phyloP scores from a whole-genome alignment of 2,329 filamentous ascomycete genomes.

The Colletotrichum cereale region DNA sequence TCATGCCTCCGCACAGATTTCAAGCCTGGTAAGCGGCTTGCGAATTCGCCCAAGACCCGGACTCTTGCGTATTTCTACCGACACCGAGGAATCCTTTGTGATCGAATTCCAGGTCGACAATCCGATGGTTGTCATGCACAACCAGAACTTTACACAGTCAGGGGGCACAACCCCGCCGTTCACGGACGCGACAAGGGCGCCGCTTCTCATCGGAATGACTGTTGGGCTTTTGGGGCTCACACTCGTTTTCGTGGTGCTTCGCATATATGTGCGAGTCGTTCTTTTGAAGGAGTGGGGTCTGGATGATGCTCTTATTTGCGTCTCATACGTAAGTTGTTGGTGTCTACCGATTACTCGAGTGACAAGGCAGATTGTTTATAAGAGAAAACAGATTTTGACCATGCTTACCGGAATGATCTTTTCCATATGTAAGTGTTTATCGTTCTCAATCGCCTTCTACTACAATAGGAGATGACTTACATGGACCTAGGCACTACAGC shows the following conservation, averaged over 20 bases:
- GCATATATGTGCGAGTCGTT: constrained; percentile 17
- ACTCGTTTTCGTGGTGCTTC: constrained; percentile 15
- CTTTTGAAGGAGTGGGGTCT: constrained; percentile 31
- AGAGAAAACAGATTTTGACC: background rate
- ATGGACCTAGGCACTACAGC: constrained; percentile 10
- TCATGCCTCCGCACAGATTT: no score
- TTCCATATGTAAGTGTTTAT: constrained; percentile 5
- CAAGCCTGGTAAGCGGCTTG: no score
- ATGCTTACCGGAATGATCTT: constrained; percentile 15
- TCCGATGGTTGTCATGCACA: no score
- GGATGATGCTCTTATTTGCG: constrained; percentile 20
- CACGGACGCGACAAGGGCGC: constrained; percentile 7
- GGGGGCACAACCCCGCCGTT: no score
- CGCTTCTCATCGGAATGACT: constrained; percentile 13
- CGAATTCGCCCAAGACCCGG: no score
- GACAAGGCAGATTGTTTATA: background rate
- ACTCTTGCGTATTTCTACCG: no score
- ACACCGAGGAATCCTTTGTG: no score
- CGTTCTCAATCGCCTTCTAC: no score
- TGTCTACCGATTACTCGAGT: background rate
- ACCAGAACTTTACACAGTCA: no score
- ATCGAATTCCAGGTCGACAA: no score
- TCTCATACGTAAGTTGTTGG: constrained; percentile 18
- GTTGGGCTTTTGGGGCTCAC: constrained; percentile 12
- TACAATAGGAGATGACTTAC: no score